A percentile compares a stretch with the other conserved stretches of the same genome.
These are phyloP conservation scores for Bipolaris sorokiniana DNA, from an alignment of 2,329 filamentous ascomycete species.

Conservation along the genomic window DNA sequence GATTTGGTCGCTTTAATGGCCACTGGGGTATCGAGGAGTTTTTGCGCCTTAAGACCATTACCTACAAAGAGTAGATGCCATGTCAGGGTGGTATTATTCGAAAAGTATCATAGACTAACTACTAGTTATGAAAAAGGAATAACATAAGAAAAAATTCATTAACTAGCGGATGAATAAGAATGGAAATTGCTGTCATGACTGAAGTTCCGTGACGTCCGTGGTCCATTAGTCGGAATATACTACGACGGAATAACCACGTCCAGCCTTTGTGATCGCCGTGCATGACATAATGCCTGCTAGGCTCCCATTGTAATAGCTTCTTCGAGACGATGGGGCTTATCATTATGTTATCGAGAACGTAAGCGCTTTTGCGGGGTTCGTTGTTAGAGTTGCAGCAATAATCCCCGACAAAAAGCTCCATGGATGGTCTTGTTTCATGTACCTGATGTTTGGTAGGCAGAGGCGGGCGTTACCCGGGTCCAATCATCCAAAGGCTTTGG, in stretches of 20 bases:
- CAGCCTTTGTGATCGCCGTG: too few species aligned
- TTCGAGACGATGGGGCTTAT: too few species aligned
- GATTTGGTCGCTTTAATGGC: conserved; percentile 57
- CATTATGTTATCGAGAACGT: too few species aligned
- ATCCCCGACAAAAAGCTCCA: neutral
- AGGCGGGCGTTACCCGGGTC: neutral
- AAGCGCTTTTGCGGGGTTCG: neutral
- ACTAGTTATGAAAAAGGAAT: neutral
- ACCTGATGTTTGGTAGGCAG: neutral
- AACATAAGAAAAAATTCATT: neutral
- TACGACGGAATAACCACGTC: too few species aligned
- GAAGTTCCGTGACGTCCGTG: too few species aligned
- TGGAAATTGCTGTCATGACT: too few species aligned
- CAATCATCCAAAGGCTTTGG: neutral
- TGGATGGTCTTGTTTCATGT: neutral
- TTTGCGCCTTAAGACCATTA: conserved; percentile 52
- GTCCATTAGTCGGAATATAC: too few species aligned
- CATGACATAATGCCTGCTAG: too few species aligned
- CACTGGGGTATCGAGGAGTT: conserved; percentile 57
- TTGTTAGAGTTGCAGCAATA: neutral
- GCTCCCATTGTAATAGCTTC: too few species aligned
- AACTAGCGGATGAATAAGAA: too few species aligned
- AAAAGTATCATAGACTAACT: too few species aligned
- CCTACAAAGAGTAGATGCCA: conserved; percentile 42
- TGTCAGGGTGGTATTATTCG: neutral